Base-by-base conservation (phyloP, 2,329 filamentous ascomycete species). In the Aspergillus proliferans region DNA sequence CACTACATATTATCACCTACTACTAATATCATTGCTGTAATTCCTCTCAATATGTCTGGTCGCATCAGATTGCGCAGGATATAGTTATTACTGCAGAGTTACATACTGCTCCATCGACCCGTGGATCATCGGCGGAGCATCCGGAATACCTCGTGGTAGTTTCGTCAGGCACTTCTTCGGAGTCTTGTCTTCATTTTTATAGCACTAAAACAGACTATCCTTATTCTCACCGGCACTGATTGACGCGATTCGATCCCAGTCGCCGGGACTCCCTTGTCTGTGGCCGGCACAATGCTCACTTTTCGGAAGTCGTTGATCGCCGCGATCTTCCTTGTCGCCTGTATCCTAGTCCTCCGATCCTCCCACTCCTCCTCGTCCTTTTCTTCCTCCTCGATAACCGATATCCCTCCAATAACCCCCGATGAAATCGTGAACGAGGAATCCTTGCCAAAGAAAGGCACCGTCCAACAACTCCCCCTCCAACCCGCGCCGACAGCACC, bases 291-390 rank as follows among this genome's bases (percentile, higher is more conserved):
- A 48, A 94, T 94, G 88, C 79, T 91, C 67, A 87, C 86, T 62
- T 88, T 87, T 65, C 82, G 84, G 63, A 85, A 87, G 71, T 86
- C 87, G 63, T 69, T 94, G 54, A 73, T 88, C 58, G 79, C 85
- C 48, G 87, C 88, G 43, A 78, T 81, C 59, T 79, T 84, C 64
- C 71, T 91, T 55, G 70, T 92, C 59, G 79, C 82, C 24, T 74
- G 87, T 61, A 76, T 91, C 70, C 83, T 84, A 71, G 72, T 92
- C 54, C 76, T 89, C 56, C 82, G 82, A 52, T 79, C 80, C 51
- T 77, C 82, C 41, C 82, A 85, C 47, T 52, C 63, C 45, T 51
- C 36, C 7, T 15, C 36, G 7, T 19, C 59, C 49, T 76, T 79
- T 50, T 74, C 80, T 45, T 52, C 63, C 45, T 50, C 41, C 10